Percentiles rank a stretch among this genome's conserved stretches.
phyloP scores from a whole-genome alignment of 2,329 filamentous ascomycete species.

The Epichloe amarillans region DNA sequence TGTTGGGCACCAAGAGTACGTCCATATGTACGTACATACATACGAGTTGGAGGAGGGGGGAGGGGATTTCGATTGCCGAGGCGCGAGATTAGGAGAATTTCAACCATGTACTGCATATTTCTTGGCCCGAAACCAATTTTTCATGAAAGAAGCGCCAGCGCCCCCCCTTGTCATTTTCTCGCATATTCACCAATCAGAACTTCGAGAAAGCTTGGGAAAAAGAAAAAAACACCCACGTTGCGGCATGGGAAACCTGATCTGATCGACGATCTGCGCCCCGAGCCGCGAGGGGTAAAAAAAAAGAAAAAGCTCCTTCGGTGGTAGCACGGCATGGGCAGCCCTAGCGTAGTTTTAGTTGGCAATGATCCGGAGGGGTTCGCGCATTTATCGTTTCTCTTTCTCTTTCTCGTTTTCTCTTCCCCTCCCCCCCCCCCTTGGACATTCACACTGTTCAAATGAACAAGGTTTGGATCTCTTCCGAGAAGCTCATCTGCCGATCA shows the following conservation, averaged over 20 bases:
- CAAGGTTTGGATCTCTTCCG: not conserved
- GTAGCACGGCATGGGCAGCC: not conserved
- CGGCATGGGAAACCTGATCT: not conserved
- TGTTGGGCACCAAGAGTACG: constrained; percentile 1
- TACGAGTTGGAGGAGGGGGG: no score
- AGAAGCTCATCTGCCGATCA: not conserved
- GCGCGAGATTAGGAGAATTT: not conserved
- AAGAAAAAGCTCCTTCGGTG: not conserved
- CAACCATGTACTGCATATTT: not conserved
- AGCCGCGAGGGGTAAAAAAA: not conserved
- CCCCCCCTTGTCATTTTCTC: no score
- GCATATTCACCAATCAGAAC: no score
- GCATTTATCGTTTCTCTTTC: not conserved
- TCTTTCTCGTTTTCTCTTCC: not conserved
- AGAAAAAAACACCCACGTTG: no score
- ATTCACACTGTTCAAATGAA: not conserved
- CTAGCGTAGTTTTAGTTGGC: not conserved
- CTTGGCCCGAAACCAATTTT: not conserved
- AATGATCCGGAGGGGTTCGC: not conserved
- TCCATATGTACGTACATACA: no score
- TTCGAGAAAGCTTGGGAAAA: no score
- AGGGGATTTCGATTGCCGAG: not conserved
- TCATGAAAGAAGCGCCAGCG: no score
- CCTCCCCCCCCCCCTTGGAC: not conserved
- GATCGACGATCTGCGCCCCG: not conserved